A percentile compares a stretch with the other conserved stretches of the same genome.
These are phyloP conservation scores for Erythrophleum fordii DNA, from an alignment of 306 rosid genomes.

Conservation along the genomic window DNA sequence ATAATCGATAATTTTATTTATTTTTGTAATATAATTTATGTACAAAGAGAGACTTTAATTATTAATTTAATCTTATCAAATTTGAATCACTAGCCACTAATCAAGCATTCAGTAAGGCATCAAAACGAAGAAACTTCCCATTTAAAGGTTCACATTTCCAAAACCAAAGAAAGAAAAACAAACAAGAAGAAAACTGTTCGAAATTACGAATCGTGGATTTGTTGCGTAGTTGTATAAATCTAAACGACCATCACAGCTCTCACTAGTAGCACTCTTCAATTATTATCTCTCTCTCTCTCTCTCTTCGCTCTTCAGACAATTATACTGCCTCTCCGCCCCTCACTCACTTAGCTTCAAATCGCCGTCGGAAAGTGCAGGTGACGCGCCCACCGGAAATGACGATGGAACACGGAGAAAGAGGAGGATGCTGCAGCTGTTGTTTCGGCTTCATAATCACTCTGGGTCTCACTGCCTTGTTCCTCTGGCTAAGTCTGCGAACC, in stretches of 20 bases:
- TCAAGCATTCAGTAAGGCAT: not conserved
- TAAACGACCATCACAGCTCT: not conserved
- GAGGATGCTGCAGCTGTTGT: conserved; percentile 46
- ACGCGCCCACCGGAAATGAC: conserved; percentile 23
- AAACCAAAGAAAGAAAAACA: not conserved
- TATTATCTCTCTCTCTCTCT: not conserved
- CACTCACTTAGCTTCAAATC: not conserved
- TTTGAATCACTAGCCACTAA: not conserved
- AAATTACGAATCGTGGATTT: not conserved
- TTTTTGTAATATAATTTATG: too few species aligned
- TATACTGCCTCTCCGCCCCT: not conserved
- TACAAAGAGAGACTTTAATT: not conserved
- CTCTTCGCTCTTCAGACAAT: not conserved
- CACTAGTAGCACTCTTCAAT: not conserved
- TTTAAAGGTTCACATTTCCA: not conserved
- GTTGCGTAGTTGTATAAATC: not conserved
- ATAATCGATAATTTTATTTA: too few species aligned
- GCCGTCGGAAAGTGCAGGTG: not conserved
- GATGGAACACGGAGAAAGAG: not conserved
- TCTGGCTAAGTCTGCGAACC: conserved; percentile 59
- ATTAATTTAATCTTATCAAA: too few species aligned
- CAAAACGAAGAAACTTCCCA: not conserved
- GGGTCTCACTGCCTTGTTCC: conserved; percentile 49
- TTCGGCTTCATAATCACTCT: conserved; percentile 34
- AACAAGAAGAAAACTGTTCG: not conserved